Percentiles rank a stretch among this genome's conserved stretches.
phyloP scores from a whole-genome alignment of 768 basidiomycete species.

The Epithele typhae region DNA sequence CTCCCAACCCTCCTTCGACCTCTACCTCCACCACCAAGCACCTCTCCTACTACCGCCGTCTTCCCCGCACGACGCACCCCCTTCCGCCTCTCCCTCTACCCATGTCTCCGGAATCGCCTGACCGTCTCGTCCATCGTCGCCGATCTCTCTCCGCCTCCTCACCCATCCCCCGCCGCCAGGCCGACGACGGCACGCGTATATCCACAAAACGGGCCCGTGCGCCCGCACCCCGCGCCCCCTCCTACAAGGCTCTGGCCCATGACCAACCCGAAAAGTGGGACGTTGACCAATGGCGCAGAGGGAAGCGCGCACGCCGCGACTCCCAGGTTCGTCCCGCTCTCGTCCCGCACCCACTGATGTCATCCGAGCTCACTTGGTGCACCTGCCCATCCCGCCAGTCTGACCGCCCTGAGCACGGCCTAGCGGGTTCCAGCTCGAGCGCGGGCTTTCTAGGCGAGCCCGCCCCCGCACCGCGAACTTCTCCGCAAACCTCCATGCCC shows the following conservation, averaged over 20 bases:
- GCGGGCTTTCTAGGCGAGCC: constrained; percentile 1
- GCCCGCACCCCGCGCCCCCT: constrained; percentile 31
- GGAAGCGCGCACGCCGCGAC: constrained; percentile 51
- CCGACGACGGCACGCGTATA: constrained; percentile 35
- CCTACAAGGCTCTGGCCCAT: constrained; percentile 28
- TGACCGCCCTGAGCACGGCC: too few relatives aligned
- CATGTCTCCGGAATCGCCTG: constrained; percentile 36
- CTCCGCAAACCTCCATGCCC: constrained; percentile 10
- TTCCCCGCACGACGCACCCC: not conserved
- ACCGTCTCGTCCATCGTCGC: constrained; percentile 37
- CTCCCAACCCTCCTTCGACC: not conserved
- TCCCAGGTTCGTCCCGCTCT: constrained; percentile 36
- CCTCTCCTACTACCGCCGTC: not conserved
- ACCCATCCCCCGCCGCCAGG: constrained; percentile 30
- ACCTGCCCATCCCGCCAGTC: too few relatives aligned
- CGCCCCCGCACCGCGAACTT: too few relatives aligned
- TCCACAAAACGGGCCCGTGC: constrained; percentile 48
- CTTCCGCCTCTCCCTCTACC: constrained; percentile 9
- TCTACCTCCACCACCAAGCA: constrained; percentile 1
- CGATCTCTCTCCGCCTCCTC: constrained; percentile 51
- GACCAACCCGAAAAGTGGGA: constrained; percentile 42
- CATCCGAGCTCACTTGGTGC: too few relatives aligned
- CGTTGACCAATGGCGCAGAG: constrained; percentile 48
- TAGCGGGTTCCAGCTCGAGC: too few relatives aligned
- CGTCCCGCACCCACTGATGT: not conserved